Evolutionary conservation across 495 filamentous ascomycete species (phyloP).

Genomic region (Stereocaulon alpinum): DNA sequence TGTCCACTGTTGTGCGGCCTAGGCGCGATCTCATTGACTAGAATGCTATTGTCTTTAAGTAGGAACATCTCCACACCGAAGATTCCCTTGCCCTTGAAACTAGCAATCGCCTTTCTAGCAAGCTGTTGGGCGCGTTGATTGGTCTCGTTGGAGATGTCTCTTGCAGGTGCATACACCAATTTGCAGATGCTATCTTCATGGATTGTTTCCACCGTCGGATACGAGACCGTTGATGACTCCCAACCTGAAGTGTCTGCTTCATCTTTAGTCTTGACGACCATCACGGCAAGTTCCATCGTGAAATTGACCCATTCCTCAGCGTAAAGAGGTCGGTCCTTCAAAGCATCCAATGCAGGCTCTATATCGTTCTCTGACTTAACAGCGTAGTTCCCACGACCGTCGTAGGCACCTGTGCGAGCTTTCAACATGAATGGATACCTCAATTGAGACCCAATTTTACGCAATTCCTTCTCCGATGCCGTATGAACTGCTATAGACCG

Average conservation of each 20-base stretch:
- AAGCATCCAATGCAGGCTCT: conserved; percentile 50
- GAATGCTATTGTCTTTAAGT: conserved; percentile 56
- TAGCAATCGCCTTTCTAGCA: conserved; percentile 66
- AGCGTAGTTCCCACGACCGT: conserved; percentile 84
- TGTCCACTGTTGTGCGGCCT: conserved; percentile 86
- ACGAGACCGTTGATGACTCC: conserved; percentile 49
- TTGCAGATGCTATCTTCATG: conserved; percentile 96
- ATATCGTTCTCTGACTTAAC: conserved; percentile 61
- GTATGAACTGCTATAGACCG: conserved; percentile 35
- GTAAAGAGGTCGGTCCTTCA: conserved; percentile 67
- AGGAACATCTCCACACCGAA: conserved; percentile 98
- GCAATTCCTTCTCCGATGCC: background rate
- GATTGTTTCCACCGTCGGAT: conserved; percentile 90
- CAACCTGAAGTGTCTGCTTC: conserved; percentile 35
- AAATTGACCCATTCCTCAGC: conserved; percentile 89
- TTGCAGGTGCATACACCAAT: conserved; percentile 76
- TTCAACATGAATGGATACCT: conserved; percentile 95
- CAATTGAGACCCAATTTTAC: conserved; percentile 28
- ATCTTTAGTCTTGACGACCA: conserved; percentile 87
- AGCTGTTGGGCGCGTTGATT: conserved; percentile 61
- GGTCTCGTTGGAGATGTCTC: conserved; percentile 49
- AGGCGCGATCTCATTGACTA: conserved; percentile 92
- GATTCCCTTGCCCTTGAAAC: conserved; percentile 78
- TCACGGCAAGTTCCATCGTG: conserved; percentile 81
- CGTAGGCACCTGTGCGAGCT: conserved; percentile 84